Conservation (phyloP, 116 monocot species). For the Dioscorea cayenensis region DNA sequence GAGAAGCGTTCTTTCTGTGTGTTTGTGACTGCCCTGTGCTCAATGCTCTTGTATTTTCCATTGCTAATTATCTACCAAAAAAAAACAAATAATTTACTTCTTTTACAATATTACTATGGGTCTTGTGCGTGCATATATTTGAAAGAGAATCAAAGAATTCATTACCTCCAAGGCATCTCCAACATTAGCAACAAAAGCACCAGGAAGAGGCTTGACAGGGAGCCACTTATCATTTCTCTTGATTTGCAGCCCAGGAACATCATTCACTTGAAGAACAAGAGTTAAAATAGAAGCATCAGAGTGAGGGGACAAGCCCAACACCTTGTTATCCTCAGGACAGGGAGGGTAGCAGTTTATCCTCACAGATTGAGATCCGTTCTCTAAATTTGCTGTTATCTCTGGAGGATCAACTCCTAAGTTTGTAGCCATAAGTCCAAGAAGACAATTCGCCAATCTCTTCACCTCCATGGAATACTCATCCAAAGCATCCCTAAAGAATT, state of each 20-base stretch:
- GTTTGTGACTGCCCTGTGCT: conserved; percentile 20
- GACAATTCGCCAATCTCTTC: conserved; percentile 10
- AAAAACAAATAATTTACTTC: background rate
- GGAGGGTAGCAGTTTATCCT: conserved; percentile 40
- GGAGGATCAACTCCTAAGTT: conserved; percentile 17
- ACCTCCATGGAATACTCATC: conserved; percentile 19
- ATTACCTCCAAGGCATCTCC: conserved; percentile 29
- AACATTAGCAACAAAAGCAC: conserved; percentile 27
- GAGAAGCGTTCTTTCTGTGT: conserved; percentile 24
- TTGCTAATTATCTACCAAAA: conserved; percentile 19
- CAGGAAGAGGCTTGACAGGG: conserved; percentile 18
- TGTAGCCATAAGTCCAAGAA: conserved; percentile 14
- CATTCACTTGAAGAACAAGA: conserved; percentile 24
- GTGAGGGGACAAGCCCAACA: conserved; percentile 25
- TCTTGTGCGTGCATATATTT: too few relatives aligned
- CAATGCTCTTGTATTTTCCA: conserved; percentile 30
- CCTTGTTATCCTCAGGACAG: conserved; percentile 19
- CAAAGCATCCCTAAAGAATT: conserved; percentile 16
- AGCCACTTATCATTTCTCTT: conserved; percentile 19
- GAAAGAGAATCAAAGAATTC: background rate
- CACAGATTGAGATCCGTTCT: conserved; percentile 13
- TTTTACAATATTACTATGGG: too few relatives aligned
- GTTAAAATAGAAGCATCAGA: conserved; percentile 11
- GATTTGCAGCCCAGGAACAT: conserved; percentile 29
- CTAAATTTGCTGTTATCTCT: background rate